Evolutionary conservation across 1,284 basidiomycete genomes (phyloP).

Genomic region (Mycena sp.): DNA sequence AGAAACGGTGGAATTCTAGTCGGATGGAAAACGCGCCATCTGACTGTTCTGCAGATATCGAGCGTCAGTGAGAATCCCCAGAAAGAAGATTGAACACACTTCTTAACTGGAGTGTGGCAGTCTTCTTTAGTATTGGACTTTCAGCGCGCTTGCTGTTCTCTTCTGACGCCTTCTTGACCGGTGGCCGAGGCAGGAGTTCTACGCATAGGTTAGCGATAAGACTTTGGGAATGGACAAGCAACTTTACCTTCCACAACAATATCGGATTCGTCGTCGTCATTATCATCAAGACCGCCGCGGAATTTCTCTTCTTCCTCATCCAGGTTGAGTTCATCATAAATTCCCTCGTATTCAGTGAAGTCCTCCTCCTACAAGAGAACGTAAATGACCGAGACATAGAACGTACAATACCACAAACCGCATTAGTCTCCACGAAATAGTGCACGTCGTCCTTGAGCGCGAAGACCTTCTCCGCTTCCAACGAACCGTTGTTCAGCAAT

Average conservation of each 20-base stretch:
- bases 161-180: conserved; percentile 77
- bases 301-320: conserved; percentile 97
- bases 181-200: conserved; percentile 58
- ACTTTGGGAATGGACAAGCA: background rate
- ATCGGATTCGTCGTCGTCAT: conserved; percentile 74
- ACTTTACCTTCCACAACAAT: conserved; percentile 73
- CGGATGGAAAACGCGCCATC: conserved; percentile 35
- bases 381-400: background rate
- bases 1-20: conserved; percentile 28
- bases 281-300: conserved; percentile 79
- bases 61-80: conserved; percentile 26
- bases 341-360: conserved; percentile 97
- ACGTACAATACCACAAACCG: conserved; percentile 63
- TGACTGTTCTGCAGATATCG: conserved; percentile 52
- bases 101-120: conserved; percentile 65
- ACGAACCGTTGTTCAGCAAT: conserved; percentile 93
- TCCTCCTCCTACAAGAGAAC: conserved; percentile 81
- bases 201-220: conserved; percentile 57
- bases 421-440: conserved; percentile 97
- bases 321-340: conserved; percentile 98
- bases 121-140: conserved; percentile 85
- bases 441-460: conserved; percentile 94
- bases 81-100: conserved; percentile 56
- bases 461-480: conserved; percentile 85
- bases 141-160: conserved; percentile 80